Percentiles rank a stretch among this genome's conserved stretches.
Conservation (phyloP, 768 basidiomycete genomes). For the Candolleomyces efflorescens region DNA sequence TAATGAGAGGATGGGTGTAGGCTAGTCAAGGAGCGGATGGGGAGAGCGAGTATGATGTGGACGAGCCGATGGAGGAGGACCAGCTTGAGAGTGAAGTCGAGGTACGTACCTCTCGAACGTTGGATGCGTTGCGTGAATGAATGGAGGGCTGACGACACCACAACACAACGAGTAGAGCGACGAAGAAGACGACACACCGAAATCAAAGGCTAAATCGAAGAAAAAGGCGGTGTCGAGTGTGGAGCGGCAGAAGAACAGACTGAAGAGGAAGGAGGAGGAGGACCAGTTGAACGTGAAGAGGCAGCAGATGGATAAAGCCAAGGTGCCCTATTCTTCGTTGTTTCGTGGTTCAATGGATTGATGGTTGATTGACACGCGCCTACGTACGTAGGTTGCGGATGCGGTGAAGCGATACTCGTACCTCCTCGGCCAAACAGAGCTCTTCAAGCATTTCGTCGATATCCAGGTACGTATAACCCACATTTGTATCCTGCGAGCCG, state of each 20-base stretch:
- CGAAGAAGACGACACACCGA: constrained; percentile 8
- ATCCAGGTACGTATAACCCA: constrained; percentile 85
- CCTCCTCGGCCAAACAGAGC: constrained; percentile 95
- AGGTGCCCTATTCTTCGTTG: too few relatives aligned
- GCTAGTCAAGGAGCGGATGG: constrained; percentile 68
- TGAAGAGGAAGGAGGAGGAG: constrained; percentile 64
- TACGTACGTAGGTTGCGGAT: constrained; percentile 71
- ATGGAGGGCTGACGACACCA: constrained; percentile 8
- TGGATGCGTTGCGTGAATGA: constrained; percentile 5
- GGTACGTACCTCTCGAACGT: too few relatives aligned
- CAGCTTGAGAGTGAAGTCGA: constrained; percentile 56
- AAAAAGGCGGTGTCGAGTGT: constrained; percentile 19
- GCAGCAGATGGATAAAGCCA: constrained; percentile 85
- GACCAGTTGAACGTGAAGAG: constrained; percentile 65
- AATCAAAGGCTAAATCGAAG: constrained; percentile 23
- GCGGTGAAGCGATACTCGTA: constrained; percentile 97
- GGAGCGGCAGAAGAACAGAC: constrained; percentile 34
- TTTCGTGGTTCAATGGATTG: not conserved
- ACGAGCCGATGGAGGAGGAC: constrained; percentile 55
- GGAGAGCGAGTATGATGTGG: constrained; percentile 66
- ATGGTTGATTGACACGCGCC: constrained; percentile 11
- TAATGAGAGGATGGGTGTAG: too few relatives aligned
- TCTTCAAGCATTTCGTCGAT: constrained; percentile 98
- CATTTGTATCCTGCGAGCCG: too few relatives aligned
- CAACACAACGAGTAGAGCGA: too few relatives aligned